Percentiles rank a stretch among this genome's conserved stretches.
Evolutionary conservation across 2,329 filamentous ascomycete species (phyloP).

Genomic region (Pyrenochaeta sp.): DNA sequence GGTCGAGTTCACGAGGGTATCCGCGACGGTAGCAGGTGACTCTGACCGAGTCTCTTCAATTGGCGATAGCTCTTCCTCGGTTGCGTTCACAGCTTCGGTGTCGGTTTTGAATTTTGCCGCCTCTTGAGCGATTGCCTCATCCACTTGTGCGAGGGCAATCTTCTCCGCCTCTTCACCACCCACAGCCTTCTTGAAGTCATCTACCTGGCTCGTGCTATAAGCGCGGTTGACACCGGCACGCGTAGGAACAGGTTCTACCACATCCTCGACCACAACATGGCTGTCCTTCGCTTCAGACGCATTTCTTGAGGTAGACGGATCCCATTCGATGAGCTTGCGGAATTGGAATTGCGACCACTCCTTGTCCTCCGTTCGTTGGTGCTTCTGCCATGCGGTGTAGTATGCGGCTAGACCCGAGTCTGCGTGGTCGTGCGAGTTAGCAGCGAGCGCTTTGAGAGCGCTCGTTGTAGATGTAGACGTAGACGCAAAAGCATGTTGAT

Average conservation of each 20-base stretch:
- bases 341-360: conserved; percentile 95
- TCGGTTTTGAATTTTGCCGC: conserved; percentile 68
- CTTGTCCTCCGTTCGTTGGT: conserved; percentile 74
- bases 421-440: conserved; percentile 41
- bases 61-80: conserved; percentile 42
- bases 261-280: conserved; percentile 41
- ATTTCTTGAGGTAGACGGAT: conserved; percentile 59
- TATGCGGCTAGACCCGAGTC: conserved; percentile 80
- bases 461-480: conserved; percentile 50
- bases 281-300: conserved; percentile 50
- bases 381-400: conserved; percentile 87
- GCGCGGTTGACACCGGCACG: conserved; percentile 55
- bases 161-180: conserved; percentile 57
- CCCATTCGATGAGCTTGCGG: conserved; percentile 88
- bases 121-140: conserved; percentile 84
- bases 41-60: conserved; percentile 41
- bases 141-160: conserved; percentile 78
- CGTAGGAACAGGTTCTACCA: conserved; percentile 35
- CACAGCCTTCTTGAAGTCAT: conserved; percentile 67
- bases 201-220: conserved; percentile 64
- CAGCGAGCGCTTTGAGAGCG: conserved; percentile 45
- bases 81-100: conserved; percentile 48
- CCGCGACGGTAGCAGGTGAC: conserved; percentile 43
- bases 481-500: conserved; percentile 78
- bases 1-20: conserved; percentile 37